Evolutionary conservation across 441 rosid genomes (phyloP).

Genomic region (Omphalea diandra): DNA sequence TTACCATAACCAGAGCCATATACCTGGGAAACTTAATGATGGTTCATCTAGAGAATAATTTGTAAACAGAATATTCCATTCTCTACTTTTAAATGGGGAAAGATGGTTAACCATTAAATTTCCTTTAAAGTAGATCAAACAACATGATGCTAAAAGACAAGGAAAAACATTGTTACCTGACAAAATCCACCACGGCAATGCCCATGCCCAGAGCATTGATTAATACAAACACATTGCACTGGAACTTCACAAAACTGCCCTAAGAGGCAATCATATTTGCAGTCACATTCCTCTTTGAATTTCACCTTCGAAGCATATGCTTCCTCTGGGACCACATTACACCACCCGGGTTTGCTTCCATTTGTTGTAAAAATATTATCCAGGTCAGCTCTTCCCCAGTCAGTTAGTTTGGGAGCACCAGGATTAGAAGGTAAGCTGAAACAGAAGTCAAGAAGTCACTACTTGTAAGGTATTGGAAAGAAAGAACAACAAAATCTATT

Average conservation of each 20-base stretch:
- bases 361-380: constrained; percentile 71
- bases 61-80: background rate
- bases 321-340: constrained; percentile 84
- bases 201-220: constrained; percentile 92
- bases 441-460: constrained; percentile 17
- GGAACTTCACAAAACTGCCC: constrained; percentile 89
- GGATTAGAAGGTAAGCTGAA: constrained; percentile 64
- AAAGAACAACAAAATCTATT: constrained; percentile 9
- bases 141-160: background rate
- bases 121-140: background rate
- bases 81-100: background rate
- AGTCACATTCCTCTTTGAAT: constrained; percentile 86
- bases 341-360: constrained; percentile 85
- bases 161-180: constrained; percentile 48
- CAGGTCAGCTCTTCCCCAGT: constrained; percentile 80
- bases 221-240: constrained; percentile 72
- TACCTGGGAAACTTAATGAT: no score
- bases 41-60: background rate
- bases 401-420: constrained; percentile 57
- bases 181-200: constrained; percentile 95
- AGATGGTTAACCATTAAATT: background rate
- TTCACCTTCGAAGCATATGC: constrained; percentile 61
- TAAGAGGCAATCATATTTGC: constrained; percentile 85
- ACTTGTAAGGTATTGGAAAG: background rate
- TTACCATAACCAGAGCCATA: background rate